Percentiles rank a stretch among this genome's conserved stretches.
Conservation (phyloP, 768 basidiomycete species). For the Bullera alba region DNA sequence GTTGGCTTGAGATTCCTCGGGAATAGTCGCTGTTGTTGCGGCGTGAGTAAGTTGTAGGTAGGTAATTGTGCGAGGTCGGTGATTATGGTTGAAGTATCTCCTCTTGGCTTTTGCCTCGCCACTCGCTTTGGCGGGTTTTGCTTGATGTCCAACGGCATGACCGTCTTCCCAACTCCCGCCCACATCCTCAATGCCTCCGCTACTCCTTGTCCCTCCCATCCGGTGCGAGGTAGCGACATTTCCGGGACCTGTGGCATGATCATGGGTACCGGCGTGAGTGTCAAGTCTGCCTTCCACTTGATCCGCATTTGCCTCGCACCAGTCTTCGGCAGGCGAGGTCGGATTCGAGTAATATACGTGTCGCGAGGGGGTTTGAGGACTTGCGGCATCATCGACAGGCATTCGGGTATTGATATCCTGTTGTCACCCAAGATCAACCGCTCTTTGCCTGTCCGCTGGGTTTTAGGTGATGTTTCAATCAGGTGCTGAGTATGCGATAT, state of each 20-base stretch:
- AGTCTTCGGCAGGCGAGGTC: no score
- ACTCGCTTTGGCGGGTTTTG: background rate
- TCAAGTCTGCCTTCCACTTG: no score
- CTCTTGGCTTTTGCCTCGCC: background rate
- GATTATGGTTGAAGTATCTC: background rate
- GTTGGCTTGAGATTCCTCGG: conserved; percentile 1
- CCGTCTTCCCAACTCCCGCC: conserved; percentile 6
- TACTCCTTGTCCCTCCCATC: conserved; percentile 22
- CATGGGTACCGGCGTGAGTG: background rate
- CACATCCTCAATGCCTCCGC: conserved; percentile 15
- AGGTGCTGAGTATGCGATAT: no score
- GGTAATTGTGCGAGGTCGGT: background rate
- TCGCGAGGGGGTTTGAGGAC: no score
- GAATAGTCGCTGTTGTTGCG: conserved; percentile 13
- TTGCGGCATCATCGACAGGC: no score
- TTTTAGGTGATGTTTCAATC: no score
- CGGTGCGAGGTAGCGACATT: no score
- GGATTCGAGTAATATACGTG: no score
- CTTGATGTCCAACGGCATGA: background rate
- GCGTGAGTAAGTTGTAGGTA: conserved; percentile 4
- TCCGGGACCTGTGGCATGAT: conserved; percentile 7
- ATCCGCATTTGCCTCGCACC: no score
- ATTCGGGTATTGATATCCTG: background rate
- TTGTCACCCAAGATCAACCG: no score
- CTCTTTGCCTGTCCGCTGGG: no score